Percentiles rank a stretch among this genome's conserved stretches.
Conservation (phyloP, 164 flowering plant genomes). For the Stephania yunnanensis region DNA sequence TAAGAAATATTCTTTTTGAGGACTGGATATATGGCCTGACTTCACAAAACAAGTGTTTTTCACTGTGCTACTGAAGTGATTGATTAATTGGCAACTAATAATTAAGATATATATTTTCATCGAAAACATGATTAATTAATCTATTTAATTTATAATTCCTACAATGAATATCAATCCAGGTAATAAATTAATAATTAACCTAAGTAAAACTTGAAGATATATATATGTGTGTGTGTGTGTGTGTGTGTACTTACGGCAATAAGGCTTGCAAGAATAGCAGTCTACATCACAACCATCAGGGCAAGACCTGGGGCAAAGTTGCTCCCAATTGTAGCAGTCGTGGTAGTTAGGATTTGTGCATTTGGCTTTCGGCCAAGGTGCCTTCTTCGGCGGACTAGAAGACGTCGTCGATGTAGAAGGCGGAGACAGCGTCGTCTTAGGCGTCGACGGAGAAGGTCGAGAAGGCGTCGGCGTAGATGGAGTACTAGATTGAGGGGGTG, state of each 20-base stretch:
- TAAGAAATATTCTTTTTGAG: too few species aligned
- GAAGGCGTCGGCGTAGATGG: not conserved
- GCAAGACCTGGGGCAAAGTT: slow-evolving; percentile 26
- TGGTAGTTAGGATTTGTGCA: slow-evolving; percentile 21
- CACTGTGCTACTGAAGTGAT: too few species aligned
- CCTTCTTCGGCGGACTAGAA: not conserved
- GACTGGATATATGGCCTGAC: too few species aligned
- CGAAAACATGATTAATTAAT: too few species aligned
- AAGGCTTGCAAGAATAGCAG: slow-evolving; percentile 35
- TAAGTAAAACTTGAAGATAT: too few species aligned
- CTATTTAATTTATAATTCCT: too few species aligned
- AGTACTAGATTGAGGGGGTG: not conserved
- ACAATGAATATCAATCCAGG: not conserved
- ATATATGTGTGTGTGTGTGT: not conserved
- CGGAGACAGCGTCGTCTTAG: too few species aligned
- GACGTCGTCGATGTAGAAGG: not conserved
- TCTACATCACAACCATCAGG: slow-evolving; percentile 27
- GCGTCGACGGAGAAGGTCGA: not conserved
- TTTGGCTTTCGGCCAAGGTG: slow-evolving; percentile 11
- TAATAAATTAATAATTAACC: not conserved
- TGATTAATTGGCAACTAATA: too few species aligned
- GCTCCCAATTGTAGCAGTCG: slow-evolving; percentile 20
- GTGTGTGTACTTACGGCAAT: slow-evolving; percentile 28
- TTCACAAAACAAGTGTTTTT: too few species aligned
- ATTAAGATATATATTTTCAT: too few species aligned